These are phyloP conservation scores for Pinus taeda DNA, from an alignment of 75 land plant species.

Conservation along the genomic window DNA sequence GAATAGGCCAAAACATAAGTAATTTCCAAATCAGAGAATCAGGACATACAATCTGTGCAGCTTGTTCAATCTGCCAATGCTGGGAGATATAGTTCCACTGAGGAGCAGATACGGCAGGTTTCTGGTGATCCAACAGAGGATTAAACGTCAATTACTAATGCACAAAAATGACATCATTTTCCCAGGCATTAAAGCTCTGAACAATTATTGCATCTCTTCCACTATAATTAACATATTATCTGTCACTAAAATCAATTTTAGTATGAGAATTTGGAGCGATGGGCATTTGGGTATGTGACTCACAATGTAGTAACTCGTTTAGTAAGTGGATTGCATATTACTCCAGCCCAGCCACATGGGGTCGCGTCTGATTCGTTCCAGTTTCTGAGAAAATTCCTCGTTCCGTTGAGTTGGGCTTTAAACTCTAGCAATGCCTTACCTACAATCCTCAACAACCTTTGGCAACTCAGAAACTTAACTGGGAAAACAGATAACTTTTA, in stretches of 20 bases:
- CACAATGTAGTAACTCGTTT: slow-evolving; percentile 57
- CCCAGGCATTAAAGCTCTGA: too few species aligned
- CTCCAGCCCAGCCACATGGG: slow-evolving; percentile 70
- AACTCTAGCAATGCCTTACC: slow-evolving; percentile 62
- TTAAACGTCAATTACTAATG: background rate
- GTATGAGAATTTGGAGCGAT: background rate
- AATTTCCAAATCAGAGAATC: background rate
- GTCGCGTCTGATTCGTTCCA: slow-evolving; percentile 46
- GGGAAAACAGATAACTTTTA: background rate
- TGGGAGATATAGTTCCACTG: slow-evolving; percentile 73
- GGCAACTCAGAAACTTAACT: background rate
- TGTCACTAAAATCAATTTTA: too few species aligned
- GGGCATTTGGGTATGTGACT: background rate
- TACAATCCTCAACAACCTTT: background rate
- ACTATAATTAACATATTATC: too few species aligned
- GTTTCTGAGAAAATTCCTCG: slow-evolving; percentile 26
- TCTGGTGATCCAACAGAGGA: slow-evolving; percentile 27
- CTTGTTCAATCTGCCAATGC: slow-evolving; percentile 66
- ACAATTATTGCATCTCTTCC: too few species aligned
- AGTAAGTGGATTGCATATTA: slow-evolving; percentile 47
- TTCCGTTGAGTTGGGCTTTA: slow-evolving; percentile 36
- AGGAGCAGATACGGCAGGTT: slow-evolving; percentile 74
- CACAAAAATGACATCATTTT: background rate
- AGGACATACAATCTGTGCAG: slow-evolving; percentile 74
- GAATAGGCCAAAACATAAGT: background rate